Conservation (phyloP, 2,329 filamentous ascomycete genomes). For the Nemania sp. region DNA sequence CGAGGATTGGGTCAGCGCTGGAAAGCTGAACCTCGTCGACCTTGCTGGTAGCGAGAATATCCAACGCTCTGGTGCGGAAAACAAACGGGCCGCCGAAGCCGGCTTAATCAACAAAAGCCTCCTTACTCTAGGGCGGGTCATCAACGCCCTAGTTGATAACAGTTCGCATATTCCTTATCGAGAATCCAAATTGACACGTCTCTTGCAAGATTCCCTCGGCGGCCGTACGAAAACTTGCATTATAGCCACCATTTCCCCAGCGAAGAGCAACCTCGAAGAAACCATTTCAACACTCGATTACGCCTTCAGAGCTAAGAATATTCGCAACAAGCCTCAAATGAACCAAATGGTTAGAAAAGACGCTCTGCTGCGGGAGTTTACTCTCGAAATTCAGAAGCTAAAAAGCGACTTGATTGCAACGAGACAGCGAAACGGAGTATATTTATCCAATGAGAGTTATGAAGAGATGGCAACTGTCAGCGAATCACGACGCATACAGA, state of each 20-base stretch:
- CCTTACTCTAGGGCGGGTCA: conserved; percentile 91
- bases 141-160: conserved; percentile 93
- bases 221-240: conserved; percentile 98
- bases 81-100: conserved; percentile 94
- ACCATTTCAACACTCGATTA: conserved; percentile 98
- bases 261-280: conserved; percentile 93
- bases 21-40: conserved; percentile 96
- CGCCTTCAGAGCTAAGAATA: conserved; percentile 97
- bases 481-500: conserved; percentile 87
- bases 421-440: conserved; percentile 91
- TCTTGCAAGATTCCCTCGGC: conserved; percentile 94
- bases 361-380: conserved; percentile 87
- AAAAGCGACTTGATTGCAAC: conserved; percentile 94
- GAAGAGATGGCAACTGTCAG: conserved; percentile 91
- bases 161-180: conserved; percentile 86
- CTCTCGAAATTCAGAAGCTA: conserved; percentile 88
- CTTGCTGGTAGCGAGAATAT: conserved; percentile 98
- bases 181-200: conserved; percentile 92
- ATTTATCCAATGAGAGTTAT: conserved; percentile 84
- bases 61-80: conserved; percentile 93
- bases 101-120: conserved; percentile 98
- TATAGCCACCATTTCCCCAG: conserved; percentile 93
- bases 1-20: conserved; percentile 86
- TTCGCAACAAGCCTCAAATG: conserved; percentile 94
- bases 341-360: conserved; percentile 94